Evolutionary conservation across 352 stramenopile species (phyloP), one percentile per base, ranked within the genome.

Genomic region (Pythium phragmiticola): DNA sequence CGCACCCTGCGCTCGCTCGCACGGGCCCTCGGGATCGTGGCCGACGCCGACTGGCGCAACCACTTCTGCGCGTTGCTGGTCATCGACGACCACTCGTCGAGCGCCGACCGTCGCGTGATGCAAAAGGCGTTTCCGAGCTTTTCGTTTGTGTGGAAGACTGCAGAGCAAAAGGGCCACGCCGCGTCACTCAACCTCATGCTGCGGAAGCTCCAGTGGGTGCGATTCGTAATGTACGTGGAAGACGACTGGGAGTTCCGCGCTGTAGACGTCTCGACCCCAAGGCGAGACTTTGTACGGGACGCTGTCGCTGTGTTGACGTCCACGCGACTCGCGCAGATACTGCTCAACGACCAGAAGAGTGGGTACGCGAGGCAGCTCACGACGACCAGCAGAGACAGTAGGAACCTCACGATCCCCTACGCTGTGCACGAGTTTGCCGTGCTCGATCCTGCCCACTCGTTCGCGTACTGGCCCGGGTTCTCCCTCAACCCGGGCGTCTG

Each of bases 391-490:
- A 30, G 26, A 3, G 37, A 30, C 48, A 45, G 51, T 19, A 9
- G 7, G 0, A 4, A 34, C 46, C 13, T 46, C 50, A 55, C n/a
- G 17, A 39, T 81, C 4, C 42, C n/a, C 6, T 90, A 86, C 53
- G 60, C 61, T 4, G 26, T 83, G 14, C 80, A 87, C 50, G 82
- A 91, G 55, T 88, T 85, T 52, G 82, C 65, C 0, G 54, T 76
- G 17, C 30, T 69, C 0, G 66, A 86, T 26, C 62, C 66, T 3
- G 14, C 26, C 0, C 79, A 88, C 48, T 45, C 17, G 9, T 85
- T 88, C 34, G 63, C 72, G 12, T 74, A 77, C 56, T 91, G 82
- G 82, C 76, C 82, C 8, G 82, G 82, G 1, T 89, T 91, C 58
- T 86, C 77, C 2, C 58, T 87, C 9, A 90, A 89, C 41, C 79